Percentiles rank a stretch among this genome's conserved stretches.
Conservation (phyloP, 2,329 filamentous ascomycete species). For the Aureobasidium subglaciale region DNA sequence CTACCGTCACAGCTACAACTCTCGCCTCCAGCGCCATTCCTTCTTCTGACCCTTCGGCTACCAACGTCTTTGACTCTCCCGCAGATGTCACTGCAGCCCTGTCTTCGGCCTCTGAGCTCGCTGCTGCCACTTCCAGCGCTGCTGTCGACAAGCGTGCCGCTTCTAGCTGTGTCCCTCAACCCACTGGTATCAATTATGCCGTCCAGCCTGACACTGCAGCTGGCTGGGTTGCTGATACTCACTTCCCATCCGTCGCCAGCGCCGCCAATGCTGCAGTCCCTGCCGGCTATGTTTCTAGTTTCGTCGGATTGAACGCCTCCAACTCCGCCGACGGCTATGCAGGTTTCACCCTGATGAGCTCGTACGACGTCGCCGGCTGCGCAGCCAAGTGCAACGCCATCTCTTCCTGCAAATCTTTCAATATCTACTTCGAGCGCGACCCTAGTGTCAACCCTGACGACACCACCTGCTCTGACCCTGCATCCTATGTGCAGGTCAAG, state of each 20-base stretch:
- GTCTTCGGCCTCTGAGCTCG: neutral
- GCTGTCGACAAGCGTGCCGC: neutral
- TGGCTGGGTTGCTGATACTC: neutral
- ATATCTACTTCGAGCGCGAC: conserved; percentile 20
- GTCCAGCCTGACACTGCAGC: neutral
- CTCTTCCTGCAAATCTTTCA: conserved; percentile 16
- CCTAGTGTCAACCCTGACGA: conserved; percentile 1
- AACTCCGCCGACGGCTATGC: conserved; percentile 16
- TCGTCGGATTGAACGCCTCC: conserved; percentile 16
- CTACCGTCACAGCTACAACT: neutral
- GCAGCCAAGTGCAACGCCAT: conserved; percentile 14
- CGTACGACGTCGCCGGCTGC: conserved; percentile 14
- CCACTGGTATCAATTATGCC: conserved; percentile 18
- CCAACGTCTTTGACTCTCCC: neutral
- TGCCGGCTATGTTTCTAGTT: conserved; percentile 14
- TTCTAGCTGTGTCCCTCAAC: neutral
- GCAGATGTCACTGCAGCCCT: neutral
- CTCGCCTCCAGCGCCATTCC: neutral
- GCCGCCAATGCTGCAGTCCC: neutral
- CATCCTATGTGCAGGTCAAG: conserved; percentile 24
- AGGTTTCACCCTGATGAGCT: conserved; percentile 14
- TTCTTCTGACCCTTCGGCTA: neutral
- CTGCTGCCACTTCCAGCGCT: neutral
- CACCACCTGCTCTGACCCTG: conserved; percentile 19
- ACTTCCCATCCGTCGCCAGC: neutral